Evolutionary conservation across 352 stramenopile genomes (phyloP).

Genomic region (Phytopythium delawarense): DNA sequence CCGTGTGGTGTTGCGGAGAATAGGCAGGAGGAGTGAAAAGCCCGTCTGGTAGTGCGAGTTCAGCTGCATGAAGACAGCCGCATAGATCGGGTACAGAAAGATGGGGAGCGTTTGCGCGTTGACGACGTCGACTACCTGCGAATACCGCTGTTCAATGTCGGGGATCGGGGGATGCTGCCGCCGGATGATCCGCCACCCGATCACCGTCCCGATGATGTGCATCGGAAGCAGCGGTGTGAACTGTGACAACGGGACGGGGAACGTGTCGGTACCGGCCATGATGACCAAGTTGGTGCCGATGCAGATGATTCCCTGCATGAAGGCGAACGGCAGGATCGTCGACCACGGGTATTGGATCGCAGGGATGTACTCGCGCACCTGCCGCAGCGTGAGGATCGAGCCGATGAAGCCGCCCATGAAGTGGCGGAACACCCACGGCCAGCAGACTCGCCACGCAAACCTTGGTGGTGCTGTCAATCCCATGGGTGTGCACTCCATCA

Average conservation of each 20-base stretch:
- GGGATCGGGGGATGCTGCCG: conserved; percentile 1
- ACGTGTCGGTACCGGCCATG: conserved; percentile 11
- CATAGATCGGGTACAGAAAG: conserved; percentile 27
- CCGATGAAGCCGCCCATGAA: conserved; percentile 5
- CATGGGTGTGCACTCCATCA: conserved; percentile 5
- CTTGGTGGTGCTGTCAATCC: background rate
- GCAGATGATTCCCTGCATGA: background rate
- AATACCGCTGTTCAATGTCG: conserved; percentile 5
- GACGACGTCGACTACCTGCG: conserved; percentile 5
- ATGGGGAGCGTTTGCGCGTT: conserved; percentile 12
- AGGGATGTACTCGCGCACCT: conserved; percentile 3
- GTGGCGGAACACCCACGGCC: conserved; percentile 5
- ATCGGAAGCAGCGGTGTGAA: conserved; percentile 13
- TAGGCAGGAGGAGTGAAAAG: conserved; percentile 25
- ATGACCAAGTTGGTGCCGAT: conserved; percentile 14
- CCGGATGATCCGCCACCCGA: background rate
- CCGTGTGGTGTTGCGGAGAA: conserved; percentile 20
- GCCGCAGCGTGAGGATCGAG: background rate
- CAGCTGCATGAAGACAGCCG: conserved; percentile 23
- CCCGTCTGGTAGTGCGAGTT: conserved; percentile 13
- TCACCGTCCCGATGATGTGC: background rate
- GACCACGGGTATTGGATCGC: background rate
- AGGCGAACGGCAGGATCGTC: background rate
- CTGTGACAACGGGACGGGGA: conserved; percentile 29
- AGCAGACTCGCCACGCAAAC: background rate